phyloP scores from a whole-genome alignment of 768 basidiomycete genomes.

The Rhodosporidiobolus sp. region DNA sequence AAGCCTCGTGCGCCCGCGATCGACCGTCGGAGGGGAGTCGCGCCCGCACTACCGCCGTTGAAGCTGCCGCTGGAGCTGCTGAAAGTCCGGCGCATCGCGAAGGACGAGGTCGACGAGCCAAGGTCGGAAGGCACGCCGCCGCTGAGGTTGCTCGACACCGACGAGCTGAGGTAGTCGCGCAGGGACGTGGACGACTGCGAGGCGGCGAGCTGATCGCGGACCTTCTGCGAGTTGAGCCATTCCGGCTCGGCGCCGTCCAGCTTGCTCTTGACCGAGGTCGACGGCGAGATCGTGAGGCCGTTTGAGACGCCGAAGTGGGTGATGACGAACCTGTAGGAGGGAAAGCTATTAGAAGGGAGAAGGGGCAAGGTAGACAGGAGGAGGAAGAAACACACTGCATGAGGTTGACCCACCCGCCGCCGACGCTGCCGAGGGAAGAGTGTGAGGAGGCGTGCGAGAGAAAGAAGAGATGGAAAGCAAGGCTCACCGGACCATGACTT shows the following conservation, averaged over 20 bases:
- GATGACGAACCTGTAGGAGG: slow-evolving; percentile 64
- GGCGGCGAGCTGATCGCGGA: slow-evolving; percentile 7
- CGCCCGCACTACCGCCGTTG: not conserved
- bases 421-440: slow-evolving; percentile 53
- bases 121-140: not conserved
- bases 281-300: slow-evolving; percentile 30
- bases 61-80: not conserved
- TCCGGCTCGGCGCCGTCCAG: slow-evolving; percentile 13
- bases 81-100: not conserved
- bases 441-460: not conserved
- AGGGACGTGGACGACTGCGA: not conserved
- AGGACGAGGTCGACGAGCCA: not conserved
- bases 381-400: slow-evolving; percentile 60
- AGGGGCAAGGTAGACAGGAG: not conserved
- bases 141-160: not conserved
- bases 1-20: not conserved
- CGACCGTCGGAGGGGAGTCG: not conserved
- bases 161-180: slow-evolving; percentile 5
- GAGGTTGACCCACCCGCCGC: slow-evolving; percentile 89
- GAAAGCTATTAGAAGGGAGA: slow-evolving; percentile 11
- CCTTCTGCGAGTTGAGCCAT: slow-evolving; percentile 2
- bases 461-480: no score
- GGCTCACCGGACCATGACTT: slow-evolving; percentile 92
- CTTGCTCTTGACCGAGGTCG: slow-evolving; percentile 6
- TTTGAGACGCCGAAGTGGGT: slow-evolving; percentile 26